Evolutionary conservation across 345 rosid species (phyloP).

Genomic region (Punica granatum): DNA sequence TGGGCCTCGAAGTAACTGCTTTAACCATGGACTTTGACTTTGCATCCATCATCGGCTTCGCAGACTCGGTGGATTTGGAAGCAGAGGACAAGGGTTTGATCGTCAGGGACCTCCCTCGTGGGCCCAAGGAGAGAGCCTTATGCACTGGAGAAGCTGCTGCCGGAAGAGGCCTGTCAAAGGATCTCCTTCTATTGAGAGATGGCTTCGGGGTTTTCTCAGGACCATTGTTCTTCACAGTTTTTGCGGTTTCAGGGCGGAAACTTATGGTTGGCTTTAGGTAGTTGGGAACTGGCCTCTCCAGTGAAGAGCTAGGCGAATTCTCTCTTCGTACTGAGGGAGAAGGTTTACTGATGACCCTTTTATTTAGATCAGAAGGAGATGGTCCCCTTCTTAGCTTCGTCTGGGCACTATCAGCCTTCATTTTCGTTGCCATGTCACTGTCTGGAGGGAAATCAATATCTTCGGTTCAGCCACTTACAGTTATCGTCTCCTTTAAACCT

Average conservation of each 20-base stretch:
- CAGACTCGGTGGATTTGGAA: constrained; percentile 7
- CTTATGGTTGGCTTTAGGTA: constrained; percentile 58
- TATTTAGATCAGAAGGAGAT: background rate
- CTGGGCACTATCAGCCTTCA: background rate
- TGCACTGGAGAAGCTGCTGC: constrained; percentile 31
- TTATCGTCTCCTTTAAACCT: no score
- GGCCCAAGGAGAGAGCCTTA: constrained; percentile 33
- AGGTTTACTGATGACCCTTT: background rate
- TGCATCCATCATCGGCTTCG: constrained; percentile 22
- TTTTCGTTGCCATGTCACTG: background rate
- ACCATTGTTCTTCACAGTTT: constrained; percentile 27
- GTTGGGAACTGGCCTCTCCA: constrained; percentile 27
- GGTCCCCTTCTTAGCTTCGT: background rate
- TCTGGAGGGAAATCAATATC: no score
- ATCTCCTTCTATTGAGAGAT: constrained; percentile 52
- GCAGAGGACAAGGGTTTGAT: constrained; percentile 30
- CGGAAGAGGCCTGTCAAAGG: constrained; percentile 58
- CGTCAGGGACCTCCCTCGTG: constrained; percentile 20
- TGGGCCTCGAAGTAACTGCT: constrained; percentile 17
- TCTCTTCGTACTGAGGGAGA: background rate
- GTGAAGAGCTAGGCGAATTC: background rate
- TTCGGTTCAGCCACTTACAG: no score
- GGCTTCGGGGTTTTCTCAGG: constrained; percentile 19
- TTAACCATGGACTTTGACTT: constrained; percentile 21
- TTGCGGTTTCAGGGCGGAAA: constrained; percentile 36